Conservation (phyloP, 1,284 basidiomycete genomes). For the Puccinia hordei region DNA sequence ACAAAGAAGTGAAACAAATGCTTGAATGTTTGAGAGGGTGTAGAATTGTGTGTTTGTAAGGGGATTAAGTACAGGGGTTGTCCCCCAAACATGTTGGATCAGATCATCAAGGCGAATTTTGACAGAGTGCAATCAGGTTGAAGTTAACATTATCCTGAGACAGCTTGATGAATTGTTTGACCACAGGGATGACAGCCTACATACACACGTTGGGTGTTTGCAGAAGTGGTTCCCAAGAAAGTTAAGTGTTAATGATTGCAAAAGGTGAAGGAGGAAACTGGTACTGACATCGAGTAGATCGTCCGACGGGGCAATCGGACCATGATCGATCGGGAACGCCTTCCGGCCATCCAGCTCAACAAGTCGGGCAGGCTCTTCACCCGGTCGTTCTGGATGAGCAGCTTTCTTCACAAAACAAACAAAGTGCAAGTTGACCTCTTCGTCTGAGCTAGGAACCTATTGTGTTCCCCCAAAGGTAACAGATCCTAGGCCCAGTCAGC, state of each 20-base stretch:
- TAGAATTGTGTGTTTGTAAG: no score
- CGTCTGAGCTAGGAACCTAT: conserved; percentile 56
- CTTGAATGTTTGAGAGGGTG: no score
- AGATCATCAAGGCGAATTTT: conserved; percentile 18
- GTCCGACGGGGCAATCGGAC: conserved; percentile 3
- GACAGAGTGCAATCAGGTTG: conserved; percentile 44
- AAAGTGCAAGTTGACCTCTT: conserved; percentile 58
- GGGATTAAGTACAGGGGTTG: no score
- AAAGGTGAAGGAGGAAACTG: background rate
- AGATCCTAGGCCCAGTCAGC: background rate
- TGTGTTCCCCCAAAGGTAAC: background rate
- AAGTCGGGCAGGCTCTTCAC: conserved; percentile 48
- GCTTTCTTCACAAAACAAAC: conserved; percentile 57
- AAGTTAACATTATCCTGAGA: conserved; percentile 35
- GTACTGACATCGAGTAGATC: conserved; percentile 38
- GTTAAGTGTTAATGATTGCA: background rate
- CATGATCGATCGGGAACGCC: conserved; percentile 56
- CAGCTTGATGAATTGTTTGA: conserved; percentile 32
- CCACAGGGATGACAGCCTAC: conserved; percentile 47
- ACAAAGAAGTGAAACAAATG: no score
- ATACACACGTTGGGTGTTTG: background rate
- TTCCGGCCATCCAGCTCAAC: conserved; percentile 58
- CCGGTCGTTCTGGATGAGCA: conserved; percentile 44
- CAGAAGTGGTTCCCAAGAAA: background rate
- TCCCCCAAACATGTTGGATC: background rate